These are phyloP conservation scores for Agmasoma carcini DNA, from an alignment of 371 early-diverging fungal species.

Conservation along the genomic window DNA sequence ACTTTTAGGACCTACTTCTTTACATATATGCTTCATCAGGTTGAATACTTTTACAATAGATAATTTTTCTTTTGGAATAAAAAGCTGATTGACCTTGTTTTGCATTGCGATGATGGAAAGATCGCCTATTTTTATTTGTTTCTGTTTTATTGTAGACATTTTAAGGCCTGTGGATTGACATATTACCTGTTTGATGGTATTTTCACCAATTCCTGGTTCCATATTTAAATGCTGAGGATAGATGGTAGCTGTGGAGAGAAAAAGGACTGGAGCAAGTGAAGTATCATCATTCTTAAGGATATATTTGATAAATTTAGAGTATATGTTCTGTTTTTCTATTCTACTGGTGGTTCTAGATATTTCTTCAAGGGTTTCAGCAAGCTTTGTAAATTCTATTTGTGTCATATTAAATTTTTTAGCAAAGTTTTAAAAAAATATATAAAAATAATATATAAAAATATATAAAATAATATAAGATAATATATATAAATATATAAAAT, in stretches of 20 bases:
- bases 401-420: neutral
- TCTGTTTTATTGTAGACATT: slow-evolving; percentile 29
- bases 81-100: slow-evolving; percentile 23
- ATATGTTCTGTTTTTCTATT: slow-evolving; percentile 47
- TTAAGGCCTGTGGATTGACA: slow-evolving; percentile 31
- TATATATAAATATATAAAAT: no score
- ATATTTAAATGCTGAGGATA: slow-evolving; percentile 44
- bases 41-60: slow-evolving; percentile 37
- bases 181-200: slow-evolving; percentile 38
- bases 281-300: slow-evolving; percentile 11
- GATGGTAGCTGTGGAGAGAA: slow-evolving; percentile 47
- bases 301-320: slow-evolving; percentile 23
- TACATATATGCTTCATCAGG: slow-evolving; percentile 28
- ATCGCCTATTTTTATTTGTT: slow-evolving; percentile 49
- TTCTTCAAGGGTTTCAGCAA: slow-evolving; percentile 39
- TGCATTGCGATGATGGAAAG: slow-evolving; percentile 53
- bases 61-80: slow-evolving; percentile 34
- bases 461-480: no score
- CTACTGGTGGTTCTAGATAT: slow-evolving; percentile 36
- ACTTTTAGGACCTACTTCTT: slow-evolving; percentile 41
- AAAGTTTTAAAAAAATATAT: neutral
- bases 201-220: slow-evolving; percentile 54
- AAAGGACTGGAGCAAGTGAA: slow-evolving; percentile 33
- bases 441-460: no score
- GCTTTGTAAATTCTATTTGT: slow-evolving; percentile 24